These are phyloP conservation scores for Solanum sejunctum DNA, from an alignment of 257 asterid genomes.

Conservation along the genomic window DNA sequence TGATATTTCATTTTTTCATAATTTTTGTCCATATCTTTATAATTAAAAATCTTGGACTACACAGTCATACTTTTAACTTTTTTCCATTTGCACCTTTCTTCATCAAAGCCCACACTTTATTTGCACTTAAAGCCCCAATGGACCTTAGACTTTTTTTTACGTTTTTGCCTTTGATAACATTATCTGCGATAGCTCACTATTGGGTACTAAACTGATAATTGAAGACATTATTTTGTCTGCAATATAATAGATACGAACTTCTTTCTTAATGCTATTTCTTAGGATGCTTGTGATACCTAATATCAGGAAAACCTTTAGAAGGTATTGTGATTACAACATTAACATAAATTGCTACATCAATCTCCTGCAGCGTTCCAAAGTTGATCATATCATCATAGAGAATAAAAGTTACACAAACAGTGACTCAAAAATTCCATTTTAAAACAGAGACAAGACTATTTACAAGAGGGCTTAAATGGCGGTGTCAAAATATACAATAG, in stretches of 20 bases:
- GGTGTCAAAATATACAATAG: background rate
- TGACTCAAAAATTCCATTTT: background rate
- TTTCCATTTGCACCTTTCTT: background rate
- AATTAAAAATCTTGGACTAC: background rate
- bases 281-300: background rate
- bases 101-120: background rate
- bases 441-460: background rate
- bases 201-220: background rate
- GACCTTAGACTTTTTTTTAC: background rate
- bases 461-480: background rate
- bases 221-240: background rate
- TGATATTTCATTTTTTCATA: background rate
- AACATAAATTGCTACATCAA: background rate
- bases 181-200: background rate
- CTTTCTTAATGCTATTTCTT: background rate
- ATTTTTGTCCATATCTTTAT: background rate
- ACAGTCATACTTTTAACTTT: background rate
- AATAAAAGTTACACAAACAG: background rate
- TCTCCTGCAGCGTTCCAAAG: background rate
- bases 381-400: background rate
- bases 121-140: background rate
- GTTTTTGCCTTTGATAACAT: background rate
- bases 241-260: background rate
- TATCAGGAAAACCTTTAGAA: background rate
- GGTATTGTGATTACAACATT: background rate